Evolutionary conservation across 1,284 basidiomycete species (phyloP), one percentile per base, ranked within the genome.

Genomic region (Heterobasidion annosum): DNA sequence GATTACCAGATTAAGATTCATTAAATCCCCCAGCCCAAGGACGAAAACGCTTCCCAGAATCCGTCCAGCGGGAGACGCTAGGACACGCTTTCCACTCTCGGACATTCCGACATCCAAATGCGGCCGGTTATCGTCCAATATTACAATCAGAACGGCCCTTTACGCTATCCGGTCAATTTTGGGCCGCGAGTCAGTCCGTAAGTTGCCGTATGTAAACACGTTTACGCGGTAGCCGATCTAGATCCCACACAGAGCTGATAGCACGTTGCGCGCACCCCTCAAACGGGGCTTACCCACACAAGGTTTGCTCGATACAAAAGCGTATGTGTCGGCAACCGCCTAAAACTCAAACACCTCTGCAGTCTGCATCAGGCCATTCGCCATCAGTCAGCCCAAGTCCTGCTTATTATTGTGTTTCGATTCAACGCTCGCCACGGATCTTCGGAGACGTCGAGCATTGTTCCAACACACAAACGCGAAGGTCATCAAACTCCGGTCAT

Each of bases 1-100:
- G 51, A 51, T 54, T 52, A 47, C 59, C 57, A 56, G 40, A 59
- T 59, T 49, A 55, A 59, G 58, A n/a, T n/a, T 40, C 12, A 40
- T 40, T 40, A 40, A 40, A 40, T 12, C n/a, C 25, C 25, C 35
- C 34, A 48, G 35, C 18, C 25, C 46, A 53, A 56, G 53, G 54
- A 56, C 55, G 49, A 42, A 33, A 40, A 40, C n/a, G 50, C 40
- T 54, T 57, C 37, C 50, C 52, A 37, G 58, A 58, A 53, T 25
- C 25, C 25, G 25, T 25, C 25, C 25, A 5, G 25, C 25, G 25
- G 25, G 25, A 25, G 25, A 25, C 25, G 25, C 25, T 25, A 25
- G 25, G 25, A 25, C 25, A 25, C 25, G 25, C 25, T 25, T 25
- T 25, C 25, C 25, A 25, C 25, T 25, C 25, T 25, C 4, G 25